Conservation (phyloP, 129 eudicot genomes). For the Tagetes patula region DNA sequence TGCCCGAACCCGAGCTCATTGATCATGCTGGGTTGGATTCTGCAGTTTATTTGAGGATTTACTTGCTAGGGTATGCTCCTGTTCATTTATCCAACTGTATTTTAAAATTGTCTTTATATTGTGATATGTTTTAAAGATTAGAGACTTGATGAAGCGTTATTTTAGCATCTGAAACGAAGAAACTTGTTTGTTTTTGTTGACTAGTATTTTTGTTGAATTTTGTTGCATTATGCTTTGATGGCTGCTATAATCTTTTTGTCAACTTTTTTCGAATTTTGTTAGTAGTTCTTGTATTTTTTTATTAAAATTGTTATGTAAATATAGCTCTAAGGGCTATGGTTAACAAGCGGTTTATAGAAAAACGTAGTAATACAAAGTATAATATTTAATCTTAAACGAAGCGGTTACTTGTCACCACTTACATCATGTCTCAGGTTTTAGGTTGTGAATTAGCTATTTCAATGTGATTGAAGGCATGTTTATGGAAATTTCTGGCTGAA, state of each 20-base stretch:
- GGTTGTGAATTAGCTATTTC: neutral
- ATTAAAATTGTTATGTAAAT: neutral
- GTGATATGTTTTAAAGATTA: neutral
- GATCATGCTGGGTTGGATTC: conserved; percentile 94
- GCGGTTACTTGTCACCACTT: too few relatives aligned
- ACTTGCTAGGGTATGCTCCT: conserved; percentile 75
- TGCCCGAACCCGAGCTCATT: conserved; percentile 90
- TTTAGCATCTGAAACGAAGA: neutral
- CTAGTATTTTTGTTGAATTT: neutral
- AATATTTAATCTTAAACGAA: neutral
- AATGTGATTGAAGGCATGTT: neutral
- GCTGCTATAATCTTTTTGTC: conserved; percentile 11
- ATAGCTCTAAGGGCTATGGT: neutral
- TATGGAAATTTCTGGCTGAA: neutral
- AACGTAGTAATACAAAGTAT: neutral
- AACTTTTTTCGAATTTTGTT: neutral
- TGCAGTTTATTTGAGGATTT: conserved; percentile 84
- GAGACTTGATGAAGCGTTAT: neutral
- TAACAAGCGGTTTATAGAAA: neutral
- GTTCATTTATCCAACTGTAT: neutral
- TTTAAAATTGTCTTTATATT: neutral
- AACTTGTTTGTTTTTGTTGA: neutral
- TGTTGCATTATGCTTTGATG: conserved; percentile 15
- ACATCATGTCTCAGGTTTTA: neutral
- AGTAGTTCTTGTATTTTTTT: neutral